Conservation (phyloP, 371 early-diverging fungal species). For the Haplosporangium sp. region DNA sequence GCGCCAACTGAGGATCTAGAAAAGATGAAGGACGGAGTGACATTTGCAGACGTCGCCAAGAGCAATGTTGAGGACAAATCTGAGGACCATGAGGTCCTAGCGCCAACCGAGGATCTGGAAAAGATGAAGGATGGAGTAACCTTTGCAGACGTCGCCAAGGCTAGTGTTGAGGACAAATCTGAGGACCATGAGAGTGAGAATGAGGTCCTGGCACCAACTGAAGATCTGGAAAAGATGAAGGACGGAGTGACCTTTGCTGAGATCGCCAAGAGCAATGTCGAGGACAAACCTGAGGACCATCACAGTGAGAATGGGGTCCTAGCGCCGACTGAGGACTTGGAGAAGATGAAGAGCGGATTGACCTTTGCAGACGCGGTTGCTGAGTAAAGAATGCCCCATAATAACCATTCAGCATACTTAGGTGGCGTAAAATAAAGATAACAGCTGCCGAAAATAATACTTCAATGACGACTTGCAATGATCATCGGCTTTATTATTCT, state of each 20-base stretch:
- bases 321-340: slow-evolving; percentile 15
- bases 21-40: slow-evolving; percentile 28
- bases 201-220: slow-evolving; percentile 9
- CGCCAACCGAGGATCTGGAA: slow-evolving; percentile 31
- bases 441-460: slow-evolving; percentile 1
- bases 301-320: slow-evolving; percentile 1
- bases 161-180: neutral
- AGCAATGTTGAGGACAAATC: slow-evolving; percentile 3
- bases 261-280: neutral
- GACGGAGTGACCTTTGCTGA: slow-evolving; percentile 15
- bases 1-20: slow-evolving; percentile 27
- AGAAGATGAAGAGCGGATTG: slow-evolving; percentile 15
- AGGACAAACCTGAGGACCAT: neutral
- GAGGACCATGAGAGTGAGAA: slow-evolving; percentile 2
- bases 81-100: slow-evolving; percentile 5
- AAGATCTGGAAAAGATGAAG: slow-evolving; percentile 28
- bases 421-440: slow-evolving; percentile 26
- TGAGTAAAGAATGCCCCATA: neutral
- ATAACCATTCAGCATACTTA: slow-evolving; percentile 1
- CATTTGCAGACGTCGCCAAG: slow-evolving; percentile 34
- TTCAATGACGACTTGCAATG: no score
- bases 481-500: neutral
- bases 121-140: slow-evolving; percentile 30
- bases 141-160: slow-evolving; percentile 10
- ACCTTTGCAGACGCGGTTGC: slow-evolving; percentile 16